phyloP scores from a whole-genome alignment of 2,329 filamentous ascomycete genomes.

The Chrysosphaeria jannelii region DNA sequence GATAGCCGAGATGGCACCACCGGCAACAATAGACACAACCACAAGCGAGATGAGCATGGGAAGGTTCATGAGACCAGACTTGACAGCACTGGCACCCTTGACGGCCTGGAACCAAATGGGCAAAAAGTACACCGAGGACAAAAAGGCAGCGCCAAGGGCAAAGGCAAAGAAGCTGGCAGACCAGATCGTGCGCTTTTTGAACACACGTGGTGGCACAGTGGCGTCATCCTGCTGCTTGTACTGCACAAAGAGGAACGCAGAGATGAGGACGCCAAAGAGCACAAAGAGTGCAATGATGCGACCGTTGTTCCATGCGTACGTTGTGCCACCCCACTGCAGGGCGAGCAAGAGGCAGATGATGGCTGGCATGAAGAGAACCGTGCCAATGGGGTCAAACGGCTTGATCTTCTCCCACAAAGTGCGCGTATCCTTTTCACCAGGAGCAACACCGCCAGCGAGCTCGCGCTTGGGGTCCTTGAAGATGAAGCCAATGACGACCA shows the following conservation, averaged over 20 bases:
- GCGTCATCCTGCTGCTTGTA: constrained; percentile 9
- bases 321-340: constrained; percentile 13
- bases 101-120: constrained; percentile 11
- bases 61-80: constrained; percentile 9
- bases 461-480: constrained; percentile 4
- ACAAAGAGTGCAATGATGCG: constrained; percentile 12
- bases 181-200: constrained; percentile 11
- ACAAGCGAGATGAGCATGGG: constrained; percentile 8
- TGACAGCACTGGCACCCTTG: constrained; percentile 8
- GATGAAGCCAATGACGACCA: constrained; percentile 5
- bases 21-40: constrained; percentile 7
- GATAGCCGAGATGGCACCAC: constrained; percentile 7
- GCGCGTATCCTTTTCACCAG: background rate
- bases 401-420: constrained; percentile 3
- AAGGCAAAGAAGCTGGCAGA: constrained; percentile 9
- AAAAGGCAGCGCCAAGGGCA: constrained; percentile 8
- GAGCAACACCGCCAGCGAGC: constrained; percentile 1
- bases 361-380: constrained; percentile 5
- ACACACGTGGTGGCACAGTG: constrained; percentile 13
- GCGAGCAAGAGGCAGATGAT: constrained; percentile 15
- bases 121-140: constrained; percentile 6
- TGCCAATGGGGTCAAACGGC: constrained; percentile 4
- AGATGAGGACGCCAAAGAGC: constrained; percentile 8
- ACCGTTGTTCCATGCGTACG: constrained; percentile 5
- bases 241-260: constrained; percentile 9